Conservation (phyloP, 2,329 filamentous ascomycete genomes). For the Colletotrichum sp. region DNA sequence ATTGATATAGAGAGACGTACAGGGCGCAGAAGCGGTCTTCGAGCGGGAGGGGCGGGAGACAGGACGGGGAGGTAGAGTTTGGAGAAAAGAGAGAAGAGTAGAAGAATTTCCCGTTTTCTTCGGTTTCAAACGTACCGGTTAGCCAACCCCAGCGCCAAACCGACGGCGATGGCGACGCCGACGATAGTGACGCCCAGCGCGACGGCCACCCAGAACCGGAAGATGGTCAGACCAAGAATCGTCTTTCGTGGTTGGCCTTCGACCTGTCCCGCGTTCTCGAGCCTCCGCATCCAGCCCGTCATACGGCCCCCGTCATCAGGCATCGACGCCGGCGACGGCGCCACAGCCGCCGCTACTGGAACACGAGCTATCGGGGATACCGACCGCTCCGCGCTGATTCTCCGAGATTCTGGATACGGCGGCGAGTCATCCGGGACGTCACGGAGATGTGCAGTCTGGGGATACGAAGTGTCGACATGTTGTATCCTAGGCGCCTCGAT, state of each 20-base stretch:
- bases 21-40: not conserved
- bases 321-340: not conserved
- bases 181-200: conserved; percentile 14
- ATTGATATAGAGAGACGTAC: not conserved
- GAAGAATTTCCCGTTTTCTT: not conserved
- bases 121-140: conserved; percentile 19
- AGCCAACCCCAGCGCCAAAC: conserved; percentile 17
- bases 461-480: conserved; percentile 13
- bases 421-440: not conserved
- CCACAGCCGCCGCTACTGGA: not conserved
- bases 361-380: not conserved
- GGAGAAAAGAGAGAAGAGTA: not conserved
- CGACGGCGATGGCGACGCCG: conserved; percentile 17
- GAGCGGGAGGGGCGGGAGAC: not conserved
- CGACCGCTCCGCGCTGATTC: not conserved
- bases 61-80: not conserved
- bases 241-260: conserved; percentile 5
- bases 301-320: not conserved
- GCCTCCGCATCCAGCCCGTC: conserved; percentile 4
- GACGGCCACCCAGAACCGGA: conserved; percentile 18
- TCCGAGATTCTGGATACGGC: not conserved
- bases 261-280: not conserved
- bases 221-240: conserved; percentile 14
- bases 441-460: not conserved
- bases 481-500: conserved; percentile 8